Evolutionary conservation across 139 green algal genomes (phyloP).

Genomic region (Tetraselmis striata): DNA sequence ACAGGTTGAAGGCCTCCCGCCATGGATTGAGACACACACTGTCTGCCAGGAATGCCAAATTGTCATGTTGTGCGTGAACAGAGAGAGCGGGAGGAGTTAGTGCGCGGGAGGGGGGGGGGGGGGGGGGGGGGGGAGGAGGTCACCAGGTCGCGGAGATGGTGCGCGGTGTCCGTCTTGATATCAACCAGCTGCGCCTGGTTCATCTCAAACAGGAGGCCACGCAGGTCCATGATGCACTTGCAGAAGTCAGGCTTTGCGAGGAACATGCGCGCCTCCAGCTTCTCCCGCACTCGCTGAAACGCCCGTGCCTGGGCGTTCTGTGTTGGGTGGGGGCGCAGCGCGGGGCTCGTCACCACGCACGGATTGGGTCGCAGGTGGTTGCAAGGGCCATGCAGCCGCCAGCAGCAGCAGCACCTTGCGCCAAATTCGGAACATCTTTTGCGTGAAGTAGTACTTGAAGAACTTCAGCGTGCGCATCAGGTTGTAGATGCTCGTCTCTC

Average conservation of each 20-base stretch:
- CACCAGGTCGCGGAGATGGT: not conserved
- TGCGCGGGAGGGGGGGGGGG: too few species aligned
- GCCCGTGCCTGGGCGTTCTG: not conserved
- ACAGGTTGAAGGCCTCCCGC: too few species aligned
- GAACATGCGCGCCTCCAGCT: slow-evolving; percentile 36
- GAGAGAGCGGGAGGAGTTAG: too few species aligned
- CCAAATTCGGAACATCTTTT: slow-evolving; percentile 37
- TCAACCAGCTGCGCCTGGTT: slow-evolving; percentile 1
- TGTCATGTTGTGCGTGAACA: too few species aligned
- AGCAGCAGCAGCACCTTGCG: slow-evolving; percentile 16
- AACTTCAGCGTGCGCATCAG: slow-evolving; percentile 52
- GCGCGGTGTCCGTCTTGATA: not conserved
- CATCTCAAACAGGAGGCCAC: slow-evolving; percentile 21
- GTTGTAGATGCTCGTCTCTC: slow-evolving; percentile 45
- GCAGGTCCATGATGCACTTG: slow-evolving; percentile 41
- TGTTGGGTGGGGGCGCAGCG: too few species aligned
- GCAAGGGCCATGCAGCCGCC: too few species aligned
- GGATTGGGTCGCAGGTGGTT: too few species aligned
- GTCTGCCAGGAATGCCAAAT: too few species aligned
- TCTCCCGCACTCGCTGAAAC: not conserved
- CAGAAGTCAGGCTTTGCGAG: slow-evolving; percentile 50
- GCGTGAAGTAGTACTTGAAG: slow-evolving; percentile 37
- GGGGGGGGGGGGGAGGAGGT: not conserved
- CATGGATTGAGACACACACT: too few species aligned
- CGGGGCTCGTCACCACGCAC: too few species aligned